These are phyloP conservation scores for Darksidea phi DNA, from an alignment of 495 filamentous ascomycete genomes.

Conservation along the genomic window DNA sequence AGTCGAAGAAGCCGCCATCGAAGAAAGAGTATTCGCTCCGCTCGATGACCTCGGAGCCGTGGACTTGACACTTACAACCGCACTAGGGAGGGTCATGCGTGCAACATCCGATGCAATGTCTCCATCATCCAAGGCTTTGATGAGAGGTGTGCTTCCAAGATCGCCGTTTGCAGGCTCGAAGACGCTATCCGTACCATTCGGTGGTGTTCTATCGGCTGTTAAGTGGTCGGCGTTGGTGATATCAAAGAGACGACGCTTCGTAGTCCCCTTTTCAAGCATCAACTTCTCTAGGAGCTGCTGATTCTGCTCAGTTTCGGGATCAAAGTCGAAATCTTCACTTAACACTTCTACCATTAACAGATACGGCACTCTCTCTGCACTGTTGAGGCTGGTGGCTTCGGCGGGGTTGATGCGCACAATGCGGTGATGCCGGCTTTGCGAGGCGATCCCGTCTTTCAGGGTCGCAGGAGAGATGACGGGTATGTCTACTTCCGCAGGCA, in stretches of 20 bases:
- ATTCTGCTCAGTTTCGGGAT: conserved; percentile 65
- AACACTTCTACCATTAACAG: conserved; percentile 74
- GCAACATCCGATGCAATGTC: conserved; percentile 34
- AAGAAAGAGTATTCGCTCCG: conserved; percentile 53
- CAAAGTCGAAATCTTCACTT: conserved; percentile 71
- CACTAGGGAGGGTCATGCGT: conserved; percentile 9
- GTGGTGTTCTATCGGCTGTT: conserved; percentile 41
- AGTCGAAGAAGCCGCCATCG: conserved; percentile 52
- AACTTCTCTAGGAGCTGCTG: conserved; percentile 59
- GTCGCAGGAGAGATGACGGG: conserved; percentile 70
- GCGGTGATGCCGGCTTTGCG: conserved; percentile 67
- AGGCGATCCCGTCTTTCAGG: conserved; percentile 60
- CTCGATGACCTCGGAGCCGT: conserved; percentile 55
- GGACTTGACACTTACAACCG: conserved; percentile 9
- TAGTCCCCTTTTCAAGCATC: conserved; percentile 59
- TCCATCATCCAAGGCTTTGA: conserved; percentile 52
- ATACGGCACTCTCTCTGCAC: conserved; percentile 75
- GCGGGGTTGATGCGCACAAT: conserved; percentile 74
- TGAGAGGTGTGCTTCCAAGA: conserved; percentile 64
- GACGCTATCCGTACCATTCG: conserved; percentile 63
- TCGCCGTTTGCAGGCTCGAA: conserved; percentile 73
- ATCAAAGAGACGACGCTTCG: conserved; percentile 65
- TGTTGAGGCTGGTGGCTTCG: conserved; percentile 74
- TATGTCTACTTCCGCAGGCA: conserved; percentile 75
- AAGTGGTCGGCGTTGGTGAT: conserved; percentile 54